phyloP scores from a whole-genome alignment of 331 rosid species.

The Stylosanthes scabra region DNA sequence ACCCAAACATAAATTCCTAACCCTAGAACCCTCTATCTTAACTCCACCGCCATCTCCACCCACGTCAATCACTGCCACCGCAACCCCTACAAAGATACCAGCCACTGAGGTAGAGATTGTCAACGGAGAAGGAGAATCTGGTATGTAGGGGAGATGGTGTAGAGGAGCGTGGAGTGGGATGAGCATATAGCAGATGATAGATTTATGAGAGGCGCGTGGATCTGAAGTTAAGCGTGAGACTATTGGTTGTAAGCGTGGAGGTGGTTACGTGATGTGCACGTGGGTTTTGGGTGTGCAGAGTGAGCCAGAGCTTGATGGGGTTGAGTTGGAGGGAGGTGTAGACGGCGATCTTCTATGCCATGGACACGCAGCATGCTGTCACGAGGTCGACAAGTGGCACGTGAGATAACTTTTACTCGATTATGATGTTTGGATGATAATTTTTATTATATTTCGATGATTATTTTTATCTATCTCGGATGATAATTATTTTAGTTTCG shows the following conservation, averaged over 20 bases:
- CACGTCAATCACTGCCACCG: too few relatives aligned
- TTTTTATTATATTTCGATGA: too few relatives aligned
- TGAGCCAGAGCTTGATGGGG: conserved; percentile 69
- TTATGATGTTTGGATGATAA: too few relatives aligned
- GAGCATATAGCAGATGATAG: conserved; percentile 48
- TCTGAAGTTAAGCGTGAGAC: conserved; percentile 54
- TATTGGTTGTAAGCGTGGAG: conserved; percentile 72
- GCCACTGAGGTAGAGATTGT: conserved; percentile 63
- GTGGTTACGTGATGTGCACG: conserved; percentile 42
- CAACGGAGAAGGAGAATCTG: conserved; percentile 59
- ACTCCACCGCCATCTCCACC: too few relatives aligned
- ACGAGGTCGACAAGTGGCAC: conserved; percentile 66
- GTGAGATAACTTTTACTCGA: conserved; percentile 37
- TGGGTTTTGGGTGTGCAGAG: conserved; percentile 52
- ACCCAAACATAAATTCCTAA: too few relatives aligned
- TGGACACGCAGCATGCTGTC: conserved; percentile 56
- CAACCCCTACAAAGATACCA: too few relatives aligned
- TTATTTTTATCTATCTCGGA: too few relatives aligned
- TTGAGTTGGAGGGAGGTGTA: conserved; percentile 58
- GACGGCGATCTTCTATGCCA: conserved; percentile 58
- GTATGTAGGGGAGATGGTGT: conserved; percentile 46
- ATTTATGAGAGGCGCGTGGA: conserved; percentile 39
- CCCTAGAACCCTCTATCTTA: too few relatives aligned
- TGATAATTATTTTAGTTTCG: too few relatives aligned
- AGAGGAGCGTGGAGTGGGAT: conserved; percentile 66